Conservation (phyloP, 208 protist species). For the Strigomonas galati region DNA sequence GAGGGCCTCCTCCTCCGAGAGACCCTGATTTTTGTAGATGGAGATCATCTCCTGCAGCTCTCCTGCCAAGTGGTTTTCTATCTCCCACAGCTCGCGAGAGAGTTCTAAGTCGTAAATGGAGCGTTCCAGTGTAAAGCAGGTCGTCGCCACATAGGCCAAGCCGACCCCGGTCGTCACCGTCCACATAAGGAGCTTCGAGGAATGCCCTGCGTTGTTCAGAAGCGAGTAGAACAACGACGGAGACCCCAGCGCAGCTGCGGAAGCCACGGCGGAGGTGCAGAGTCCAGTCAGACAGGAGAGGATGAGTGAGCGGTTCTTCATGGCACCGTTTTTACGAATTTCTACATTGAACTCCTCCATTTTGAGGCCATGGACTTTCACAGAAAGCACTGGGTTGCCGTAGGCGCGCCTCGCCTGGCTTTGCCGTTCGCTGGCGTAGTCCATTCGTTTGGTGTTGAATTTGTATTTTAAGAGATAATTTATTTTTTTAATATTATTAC, state of each 20-base stretch:
- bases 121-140: conserved; percentile 57
- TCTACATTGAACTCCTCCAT: conserved; percentile 88
- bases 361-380: conserved; percentile 52
- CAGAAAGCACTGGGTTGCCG: conserved; percentile 62
- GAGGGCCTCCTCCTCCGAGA: conserved; percentile 82
- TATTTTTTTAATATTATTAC: background rate
- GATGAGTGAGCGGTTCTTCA: conserved; percentile 73
- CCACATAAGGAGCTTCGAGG: conserved; percentile 32
- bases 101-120: conserved; percentile 84
- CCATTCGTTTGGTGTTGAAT: conserved; percentile 20
- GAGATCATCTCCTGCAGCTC: conserved; percentile 92
- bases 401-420: conserved; percentile 51
- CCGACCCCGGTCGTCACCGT: conserved; percentile 33
- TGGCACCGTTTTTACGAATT: conserved; percentile 74
- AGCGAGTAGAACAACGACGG: background rate
- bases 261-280: conserved; percentile 37
- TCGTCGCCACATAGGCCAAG: conserved; percentile 47
- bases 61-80: conserved; percentile 88
- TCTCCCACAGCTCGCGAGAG: conserved; percentile 91
- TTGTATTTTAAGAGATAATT: conserved; percentile 11
- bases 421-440: conserved; percentile 37
- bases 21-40: conserved; percentile 90
- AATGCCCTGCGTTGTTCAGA: conserved; percentile 4
- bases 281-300: conserved; percentile 51
- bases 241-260: background rate